Evolutionary conservation across 1,139 yeast species (phyloP), one percentile per base, ranked within the genome.

Genomic region (Diutina ranongensis): DNA sequence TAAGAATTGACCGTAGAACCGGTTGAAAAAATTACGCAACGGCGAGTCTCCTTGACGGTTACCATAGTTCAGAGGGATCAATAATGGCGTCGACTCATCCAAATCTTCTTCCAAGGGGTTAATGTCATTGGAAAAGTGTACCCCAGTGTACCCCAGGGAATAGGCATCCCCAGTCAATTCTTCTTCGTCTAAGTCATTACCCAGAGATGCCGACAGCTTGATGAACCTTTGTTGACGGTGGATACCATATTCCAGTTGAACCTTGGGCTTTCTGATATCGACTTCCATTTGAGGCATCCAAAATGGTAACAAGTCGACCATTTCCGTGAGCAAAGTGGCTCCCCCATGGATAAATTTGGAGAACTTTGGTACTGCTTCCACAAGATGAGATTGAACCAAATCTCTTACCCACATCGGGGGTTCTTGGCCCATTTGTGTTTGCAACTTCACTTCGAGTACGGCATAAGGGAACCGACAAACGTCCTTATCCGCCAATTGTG

Each of bases 211-310:
- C 4, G 72, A 62, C 12, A 66, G 60, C 46, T 61, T 62, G 49
- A 52, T 50, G 45, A 53, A 55, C 47, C 59, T 55, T 44, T 61
- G 63, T 47, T 64, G 62, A 55, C 74, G 63, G 46, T 58, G 61
- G 50, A 71, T 71, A 55, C 94, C 94, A 55, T 74, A 72, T 47
- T 76, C 78, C 51, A 75, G 77, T 57, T 77, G 78, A 35, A 76
- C 66, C 51, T 81, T 78, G 32, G 97, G 97, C 62, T 92, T 92
- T 61, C 95, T 80, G 54, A 92, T 92, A 60, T 92, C 98, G 46
- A 83, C 83, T 54, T 79, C 86, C 98, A 92, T 92, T 66, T 92
- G 98, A n/a, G 97, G 97, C 54, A 82, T 72, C 98, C 98, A 92
- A 66, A 86, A 92, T 46, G 98, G 98, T 56, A 92, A 81, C 53